phyloP scores from a whole-genome alignment of 1,284 basidiomycete species.

The Microbotryum silenes-acaulis region DNA sequence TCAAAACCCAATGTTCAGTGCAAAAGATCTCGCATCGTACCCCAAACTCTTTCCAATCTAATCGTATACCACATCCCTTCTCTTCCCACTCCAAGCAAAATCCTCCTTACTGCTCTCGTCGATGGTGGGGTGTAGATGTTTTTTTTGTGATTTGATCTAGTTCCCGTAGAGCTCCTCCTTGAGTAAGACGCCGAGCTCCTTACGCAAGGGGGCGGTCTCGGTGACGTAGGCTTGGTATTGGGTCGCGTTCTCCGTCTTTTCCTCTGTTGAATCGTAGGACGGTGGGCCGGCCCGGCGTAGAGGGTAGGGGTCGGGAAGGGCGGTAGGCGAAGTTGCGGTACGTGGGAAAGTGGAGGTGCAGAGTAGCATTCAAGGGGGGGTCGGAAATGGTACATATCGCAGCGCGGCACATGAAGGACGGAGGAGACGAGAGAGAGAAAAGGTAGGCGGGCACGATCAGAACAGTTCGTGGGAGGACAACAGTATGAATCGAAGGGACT shows the following conservation, averaged over 20 bases:
- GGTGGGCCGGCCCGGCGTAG: not conserved
- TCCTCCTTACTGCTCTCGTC: too few species aligned
- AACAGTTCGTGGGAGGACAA: too few species aligned
- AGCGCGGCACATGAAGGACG: not conserved
- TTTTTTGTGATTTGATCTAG: too few species aligned
- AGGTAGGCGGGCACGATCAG: not conserved
- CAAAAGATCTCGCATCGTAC: too few species aligned
- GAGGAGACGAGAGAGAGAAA: not conserved
- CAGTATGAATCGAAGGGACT: not conserved
- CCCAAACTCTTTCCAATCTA: too few species aligned
- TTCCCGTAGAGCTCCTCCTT: constrained; percentile 47
- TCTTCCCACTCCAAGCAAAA: too few species aligned
- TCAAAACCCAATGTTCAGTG: too few species aligned
- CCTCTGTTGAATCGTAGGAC: constrained; percentile 41
- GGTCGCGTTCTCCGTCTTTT: constrained; percentile 89
- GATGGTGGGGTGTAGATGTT: too few species aligned
- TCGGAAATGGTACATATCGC: not conserved
- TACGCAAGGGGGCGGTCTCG: constrained; percentile 72
- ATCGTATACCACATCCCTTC: too few species aligned
- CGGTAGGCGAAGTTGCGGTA: not conserved
- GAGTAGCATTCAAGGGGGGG: not conserved
- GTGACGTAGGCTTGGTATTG: constrained; percentile 86
- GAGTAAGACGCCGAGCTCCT: constrained; percentile 62
- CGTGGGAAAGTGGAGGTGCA: not conserved
- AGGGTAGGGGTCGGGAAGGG: not conserved